Evolutionary conservation across 2,329 filamentous ascomycete genomes (phyloP).

Genomic region (Neofusicoccum laricinum): DNA sequence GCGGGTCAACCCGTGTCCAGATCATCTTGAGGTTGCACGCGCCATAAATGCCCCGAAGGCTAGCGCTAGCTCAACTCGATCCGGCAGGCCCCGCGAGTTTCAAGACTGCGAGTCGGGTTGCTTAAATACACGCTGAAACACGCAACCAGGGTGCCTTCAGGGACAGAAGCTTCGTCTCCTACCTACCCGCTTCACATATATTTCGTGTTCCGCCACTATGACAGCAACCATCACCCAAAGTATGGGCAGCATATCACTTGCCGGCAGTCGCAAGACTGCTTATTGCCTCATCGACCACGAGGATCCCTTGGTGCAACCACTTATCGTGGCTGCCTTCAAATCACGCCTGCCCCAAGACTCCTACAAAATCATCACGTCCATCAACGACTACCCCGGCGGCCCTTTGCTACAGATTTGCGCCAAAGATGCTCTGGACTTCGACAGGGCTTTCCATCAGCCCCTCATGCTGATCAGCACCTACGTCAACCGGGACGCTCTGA

Average conservation of each 20-base stretch:
- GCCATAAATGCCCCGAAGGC: neutral
- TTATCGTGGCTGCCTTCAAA: slow-evolving; percentile 70
- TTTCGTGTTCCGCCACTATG: neutral
- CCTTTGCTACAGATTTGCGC: slow-evolving; percentile 73
- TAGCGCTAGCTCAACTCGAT: neutral
- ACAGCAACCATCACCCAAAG: neutral
- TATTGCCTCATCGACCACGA: slow-evolving; percentile 42
- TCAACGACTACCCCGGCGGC: slow-evolving; percentile 41
- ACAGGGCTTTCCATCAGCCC: slow-evolving; percentile 63
- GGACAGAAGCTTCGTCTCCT: neutral
- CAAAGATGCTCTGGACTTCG: slow-evolving; percentile 87
- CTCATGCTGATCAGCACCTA: slow-evolving; percentile 80
- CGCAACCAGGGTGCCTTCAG: neutral
- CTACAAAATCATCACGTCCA: slow-evolving; percentile 55
- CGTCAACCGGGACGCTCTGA: slow-evolving; percentile 91
- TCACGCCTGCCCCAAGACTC: slow-evolving; percentile 55
- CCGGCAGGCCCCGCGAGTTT: neutral
- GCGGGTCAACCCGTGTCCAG: neutral
- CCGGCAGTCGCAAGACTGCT: neutral
- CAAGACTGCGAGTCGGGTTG: no score
- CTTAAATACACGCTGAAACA: no score
- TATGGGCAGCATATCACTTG: neutral
- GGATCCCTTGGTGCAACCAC: slow-evolving; percentile 82
- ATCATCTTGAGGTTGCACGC: no score
- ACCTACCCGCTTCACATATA: neutral